Conservation (phyloP, 2,329 filamentous ascomycete genomes). For the Fusarium newnesense region DNA sequence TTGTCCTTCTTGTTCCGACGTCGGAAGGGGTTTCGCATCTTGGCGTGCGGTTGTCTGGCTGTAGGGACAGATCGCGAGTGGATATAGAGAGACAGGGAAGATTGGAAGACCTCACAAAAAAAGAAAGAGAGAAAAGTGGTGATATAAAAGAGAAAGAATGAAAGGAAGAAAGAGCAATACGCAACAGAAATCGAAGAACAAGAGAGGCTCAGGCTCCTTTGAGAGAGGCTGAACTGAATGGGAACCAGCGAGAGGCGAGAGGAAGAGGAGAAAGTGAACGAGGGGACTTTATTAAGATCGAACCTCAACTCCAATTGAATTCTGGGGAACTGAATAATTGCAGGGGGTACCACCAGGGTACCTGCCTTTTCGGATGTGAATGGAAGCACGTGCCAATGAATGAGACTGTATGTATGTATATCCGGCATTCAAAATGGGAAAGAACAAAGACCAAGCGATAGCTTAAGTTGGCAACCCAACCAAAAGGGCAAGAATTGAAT, state of each 20-base stretch:
- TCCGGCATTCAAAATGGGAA: slow-evolving; percentile 12
- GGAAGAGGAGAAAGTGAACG: slow-evolving; percentile 20
- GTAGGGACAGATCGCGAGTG: slow-evolving; percentile 7
- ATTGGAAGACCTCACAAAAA: slow-evolving; percentile 1
- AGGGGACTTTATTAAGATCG: slow-evolving; percentile 31
- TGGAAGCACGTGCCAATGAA: slow-evolving; percentile 33
- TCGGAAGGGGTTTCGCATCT: slow-evolving; percentile 52
- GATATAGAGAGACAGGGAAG: slow-evolving; percentile 8
- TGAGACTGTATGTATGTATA: slow-evolving; percentile 1
- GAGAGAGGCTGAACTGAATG: slow-evolving; percentile 4
- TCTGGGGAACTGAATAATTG: slow-evolving; percentile 35
- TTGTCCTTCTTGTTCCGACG: slow-evolving; percentile 52
- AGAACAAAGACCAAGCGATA: slow-evolving; percentile 11
- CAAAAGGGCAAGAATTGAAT: slow-evolving; percentile 8
- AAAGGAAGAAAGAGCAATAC: background rate
- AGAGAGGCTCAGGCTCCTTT: slow-evolving; percentile 5
- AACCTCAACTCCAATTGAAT: slow-evolving; percentile 25
- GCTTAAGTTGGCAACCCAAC: background rate
- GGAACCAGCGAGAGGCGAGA: slow-evolving; percentile 14
- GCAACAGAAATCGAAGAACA: slow-evolving; percentile 4
- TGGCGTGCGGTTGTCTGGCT: slow-evolving; percentile 25
- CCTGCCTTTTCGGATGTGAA: slow-evolving; percentile 29
- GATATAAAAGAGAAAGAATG: slow-evolving; percentile 2
- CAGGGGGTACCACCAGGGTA: slow-evolving; percentile 34
- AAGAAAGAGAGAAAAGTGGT: background rate